phyloP scores from a whole-genome alignment of 2,329 filamentous ascomycete genomes.

The Rutstroemia sp. region DNA sequence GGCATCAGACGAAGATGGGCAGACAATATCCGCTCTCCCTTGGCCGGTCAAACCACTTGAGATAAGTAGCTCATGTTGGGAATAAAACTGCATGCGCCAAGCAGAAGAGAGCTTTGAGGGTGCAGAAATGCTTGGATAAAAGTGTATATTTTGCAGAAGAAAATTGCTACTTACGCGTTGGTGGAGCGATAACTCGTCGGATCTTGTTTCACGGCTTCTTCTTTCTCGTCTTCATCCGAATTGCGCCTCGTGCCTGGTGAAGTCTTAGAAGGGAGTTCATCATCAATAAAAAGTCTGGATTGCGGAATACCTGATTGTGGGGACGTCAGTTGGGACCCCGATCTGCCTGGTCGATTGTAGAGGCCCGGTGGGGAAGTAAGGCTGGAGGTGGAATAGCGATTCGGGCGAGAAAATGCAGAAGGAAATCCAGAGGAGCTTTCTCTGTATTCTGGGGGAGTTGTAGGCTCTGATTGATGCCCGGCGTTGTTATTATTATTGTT shows the following conservation, averaged over 20 bases:
- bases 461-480: slow-evolving; percentile 87
- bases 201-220: slow-evolving; percentile 62
- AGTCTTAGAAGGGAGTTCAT: slow-evolving; percentile 71
- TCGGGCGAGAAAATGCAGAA: slow-evolving; percentile 73
- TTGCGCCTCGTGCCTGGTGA: slow-evolving; percentile 82
- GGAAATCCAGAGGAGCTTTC: slow-evolving; percentile 66
- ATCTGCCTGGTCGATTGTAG: slow-evolving; percentile 65
- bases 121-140: neutral
- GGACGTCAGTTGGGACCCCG: slow-evolving; percentile 73
- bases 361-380: slow-evolving; percentile 74
- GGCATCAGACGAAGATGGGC: too few species aligned
- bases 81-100: too few species aligned
- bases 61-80: too few species aligned
- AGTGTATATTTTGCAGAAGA: neutral
- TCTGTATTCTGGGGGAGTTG: slow-evolving; percentile 88
- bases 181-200: slow-evolving; percentile 66
- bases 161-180: slow-evolving; percentile 65
- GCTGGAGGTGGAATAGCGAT: slow-evolving; percentile 83
- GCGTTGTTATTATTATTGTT: slow-evolving; percentile 32
- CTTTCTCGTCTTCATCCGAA: slow-evolving; percentile 85
- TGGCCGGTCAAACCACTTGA: too few species aligned
- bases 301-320: slow-evolving; percentile 59
- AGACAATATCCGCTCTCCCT: too few species aligned
- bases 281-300: slow-evolving; percentile 52
- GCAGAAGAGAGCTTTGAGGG: neutral